Base-by-base conservation (phyloP, 768 basidiomycete species). In the Boletus barrowsii region DNA sequence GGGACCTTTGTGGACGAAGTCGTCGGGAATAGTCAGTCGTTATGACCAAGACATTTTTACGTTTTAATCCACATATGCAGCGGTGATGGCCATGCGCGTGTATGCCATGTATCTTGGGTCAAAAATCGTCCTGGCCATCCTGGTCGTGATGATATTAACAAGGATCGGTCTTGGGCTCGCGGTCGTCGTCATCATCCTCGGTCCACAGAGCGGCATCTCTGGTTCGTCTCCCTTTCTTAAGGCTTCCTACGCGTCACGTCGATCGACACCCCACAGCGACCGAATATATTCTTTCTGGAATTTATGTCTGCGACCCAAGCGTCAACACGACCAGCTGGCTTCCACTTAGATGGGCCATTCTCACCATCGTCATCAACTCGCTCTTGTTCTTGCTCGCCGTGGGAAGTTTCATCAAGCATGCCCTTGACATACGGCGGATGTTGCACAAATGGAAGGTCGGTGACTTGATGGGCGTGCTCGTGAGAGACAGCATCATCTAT, bases 41-140 rank as follows among this genome's bases (percentile, higher is more conserved):
- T 41, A 13, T 14, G 15, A 42, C 11, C 7, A n/a, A 10, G 9
- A 6, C n/a, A 0, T 46, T 13, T 0, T 20, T 10, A 1, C 10
- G 1, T 42, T 30, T 47, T 53, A 17, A 53, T 11, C 10, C 15
- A 1, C 18, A 15, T 24, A 15, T 24, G 10, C n/a, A 63, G 61
- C 32, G 24, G 55, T 63, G 47, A 63, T 63, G 42, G 29, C 53
- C 36, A 48, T 65, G 49, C 57, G 63, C 26, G 44, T 62, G 39
- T 65, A 64, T 37, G 52, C 62, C 43, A 64, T 64, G 62, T 63
- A 63, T 22, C 43, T 63, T 3, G 45, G 52, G 18, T 63, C 62
- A 4, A 56, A 37, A 18, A 32, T 4, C 22, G 22, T 64, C 18
- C 14, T 64, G 6, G 24, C 3, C 15, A 41, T 61, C 46, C 42